A percentile compares a stretch with the other conserved stretches of the same genome.
Evolutionary conservation across 306 rosid species (phyloP).

Genomic region (Cucumis melo): DNA sequence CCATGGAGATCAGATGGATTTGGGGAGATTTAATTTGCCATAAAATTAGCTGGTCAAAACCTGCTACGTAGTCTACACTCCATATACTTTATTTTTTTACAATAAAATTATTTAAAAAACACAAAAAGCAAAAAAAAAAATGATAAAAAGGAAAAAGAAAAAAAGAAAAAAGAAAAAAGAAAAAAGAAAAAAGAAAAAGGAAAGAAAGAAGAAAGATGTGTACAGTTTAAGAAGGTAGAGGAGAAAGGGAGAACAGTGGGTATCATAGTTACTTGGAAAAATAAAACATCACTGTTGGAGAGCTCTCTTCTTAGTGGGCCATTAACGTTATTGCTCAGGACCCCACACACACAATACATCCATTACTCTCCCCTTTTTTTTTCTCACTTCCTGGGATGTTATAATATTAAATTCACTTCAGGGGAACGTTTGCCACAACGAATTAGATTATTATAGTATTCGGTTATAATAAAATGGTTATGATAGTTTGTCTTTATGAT

Average conservation of each 20-base stretch:
- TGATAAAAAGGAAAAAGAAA: not conserved
- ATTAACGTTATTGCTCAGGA: not conserved
- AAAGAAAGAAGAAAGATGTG: not conserved
- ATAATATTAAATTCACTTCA: no score
- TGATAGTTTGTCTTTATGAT: no score
- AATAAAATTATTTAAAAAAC: no score
- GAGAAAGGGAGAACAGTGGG: not conserved
- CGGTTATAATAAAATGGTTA: no score
- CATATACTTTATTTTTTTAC: not conserved
- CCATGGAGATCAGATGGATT: not conserved
- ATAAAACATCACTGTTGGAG: not conserved
- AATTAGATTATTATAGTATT: no score
- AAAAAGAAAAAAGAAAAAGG: not conserved
- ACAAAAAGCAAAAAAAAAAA: not conserved
- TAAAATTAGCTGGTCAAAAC: not conserved
- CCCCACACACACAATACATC: not conserved
- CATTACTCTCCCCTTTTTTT: no score
- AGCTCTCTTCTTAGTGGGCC: not conserved
- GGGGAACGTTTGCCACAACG: no score
- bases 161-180: not conserved
- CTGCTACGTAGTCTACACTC: not conserved
- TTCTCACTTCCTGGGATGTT: no score
- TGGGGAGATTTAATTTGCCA: not conserved
- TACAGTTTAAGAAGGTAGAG: not conserved
- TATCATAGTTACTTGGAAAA: not conserved